Evolutionary conservation across 208 protist species (phyloP).

Genomic region (Leishmania guyanensis): DNA sequence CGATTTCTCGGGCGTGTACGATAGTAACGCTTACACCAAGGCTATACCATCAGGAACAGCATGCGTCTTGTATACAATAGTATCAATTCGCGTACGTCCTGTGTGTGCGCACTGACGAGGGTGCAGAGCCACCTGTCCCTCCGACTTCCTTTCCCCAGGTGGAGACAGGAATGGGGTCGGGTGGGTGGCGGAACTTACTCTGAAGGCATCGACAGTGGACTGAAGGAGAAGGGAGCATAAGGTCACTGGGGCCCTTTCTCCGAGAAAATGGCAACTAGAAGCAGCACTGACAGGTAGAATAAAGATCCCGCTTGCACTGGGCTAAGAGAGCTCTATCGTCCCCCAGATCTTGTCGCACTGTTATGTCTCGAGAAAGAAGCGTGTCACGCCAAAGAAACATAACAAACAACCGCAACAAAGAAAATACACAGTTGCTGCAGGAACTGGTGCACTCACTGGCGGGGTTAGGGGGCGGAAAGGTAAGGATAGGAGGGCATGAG

Average conservation of each 20-base stretch:
- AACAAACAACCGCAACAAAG: background rate
- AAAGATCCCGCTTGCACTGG: background rate
- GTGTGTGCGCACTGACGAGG: background rate
- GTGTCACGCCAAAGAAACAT: background rate
- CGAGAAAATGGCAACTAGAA: background rate
- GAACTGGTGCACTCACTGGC: background rate
- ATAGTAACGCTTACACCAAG: background rate
- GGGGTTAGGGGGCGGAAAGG: background rate
- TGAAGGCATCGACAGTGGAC: background rate
- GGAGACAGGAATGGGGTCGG: background rate
- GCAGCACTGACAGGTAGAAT: background rate
- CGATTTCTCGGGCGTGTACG: background rate
- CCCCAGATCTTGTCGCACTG: background rate
- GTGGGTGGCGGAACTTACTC: background rate
- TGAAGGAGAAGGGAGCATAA: background rate
- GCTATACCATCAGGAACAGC: background rate
- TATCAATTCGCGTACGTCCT: background rate
- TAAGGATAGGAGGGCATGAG: background rate
- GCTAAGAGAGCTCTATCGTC: background rate
- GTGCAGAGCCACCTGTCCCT: background rate
- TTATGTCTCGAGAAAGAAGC: background rate
- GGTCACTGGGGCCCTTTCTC: background rate
- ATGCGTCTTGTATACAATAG: background rate
- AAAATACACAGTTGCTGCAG: background rate
- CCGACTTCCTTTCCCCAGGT: background rate